Conservation (phyloP, 805 yeast species). For the Gaillardinia entomophila region DNA sequence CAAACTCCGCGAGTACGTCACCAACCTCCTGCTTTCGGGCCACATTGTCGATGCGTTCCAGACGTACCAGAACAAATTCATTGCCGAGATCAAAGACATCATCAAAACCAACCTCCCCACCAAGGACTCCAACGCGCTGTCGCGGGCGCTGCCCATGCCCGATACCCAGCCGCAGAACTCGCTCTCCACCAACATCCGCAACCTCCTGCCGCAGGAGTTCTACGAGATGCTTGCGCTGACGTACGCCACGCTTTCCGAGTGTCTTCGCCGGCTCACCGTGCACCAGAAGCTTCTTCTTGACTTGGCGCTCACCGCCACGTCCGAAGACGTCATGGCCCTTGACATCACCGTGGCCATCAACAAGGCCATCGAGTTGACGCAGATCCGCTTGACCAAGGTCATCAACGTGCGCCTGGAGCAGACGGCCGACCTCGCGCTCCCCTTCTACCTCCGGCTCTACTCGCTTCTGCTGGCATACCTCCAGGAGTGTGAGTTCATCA, state of each 20-base stretch:
- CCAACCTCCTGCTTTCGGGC: conserved; percentile 57
- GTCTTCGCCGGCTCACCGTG: conserved; percentile 63
- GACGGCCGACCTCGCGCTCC: conserved; percentile 49
- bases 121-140: conserved; percentile 20
- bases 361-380: conserved; percentile 65
- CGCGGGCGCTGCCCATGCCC: conserved; percentile 20
- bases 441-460: conserved; percentile 63
- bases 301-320: conserved; percentile 41
- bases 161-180: conserved; percentile 9
- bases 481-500: conserved; percentile 76
- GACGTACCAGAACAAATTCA: conserved; percentile 61
- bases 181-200: conserved; percentile 44
- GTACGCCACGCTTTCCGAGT: conserved; percentile 62
- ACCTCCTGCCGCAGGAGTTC: conserved; percentile 69
- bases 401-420: conserved; percentile 73
- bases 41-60: conserved; percentile 57
- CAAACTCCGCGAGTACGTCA: conserved; percentile 42
- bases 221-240: conserved; percentile 60
- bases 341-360: conserved; percentile 65
- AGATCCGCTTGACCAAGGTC: conserved; percentile 70
- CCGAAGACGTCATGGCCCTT: conserved; percentile 46
- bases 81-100: conserved; percentile 65
- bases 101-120: conserved; percentile 61
- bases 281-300: conserved; percentile 80
- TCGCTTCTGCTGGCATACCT: conserved; percentile 63